These are phyloP conservation scores for Coniochaeta sp. DNA, from an alignment of 2,329 filamentous ascomycete species.

Conservation along the genomic window DNA sequence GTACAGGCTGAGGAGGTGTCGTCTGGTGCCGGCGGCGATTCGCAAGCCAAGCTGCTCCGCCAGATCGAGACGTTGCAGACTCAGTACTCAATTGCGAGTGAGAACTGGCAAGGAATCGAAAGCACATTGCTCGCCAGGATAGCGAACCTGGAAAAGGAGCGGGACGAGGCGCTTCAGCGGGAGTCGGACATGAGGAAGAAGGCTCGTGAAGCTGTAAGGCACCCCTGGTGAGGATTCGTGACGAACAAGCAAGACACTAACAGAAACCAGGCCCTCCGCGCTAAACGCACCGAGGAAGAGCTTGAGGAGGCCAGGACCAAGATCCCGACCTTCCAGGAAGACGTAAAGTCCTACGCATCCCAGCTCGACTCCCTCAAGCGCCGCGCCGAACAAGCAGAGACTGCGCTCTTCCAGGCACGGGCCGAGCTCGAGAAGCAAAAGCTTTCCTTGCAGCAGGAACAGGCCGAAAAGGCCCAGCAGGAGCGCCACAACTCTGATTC, in stretches of 20 bases:
- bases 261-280: conserved; percentile 49
- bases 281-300: conserved; percentile 71
- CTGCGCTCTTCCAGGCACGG: conserved; percentile 50
- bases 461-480: conserved; percentile 26
- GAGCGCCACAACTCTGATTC: conserved; percentile 18
- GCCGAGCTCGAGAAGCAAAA: conserved; percentile 45
- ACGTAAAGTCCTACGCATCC: conserved; percentile 52
- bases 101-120: conserved; percentile 98
- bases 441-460: conserved; percentile 27
- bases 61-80: conserved; percentile 95
- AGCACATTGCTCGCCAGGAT: conserved; percentile 73
- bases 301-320: conserved; percentile 62
- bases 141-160: conserved; percentile 76
- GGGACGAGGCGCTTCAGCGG: conserved; percentile 74
- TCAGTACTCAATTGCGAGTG: conserved; percentile 87
- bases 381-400: conserved; percentile 59
- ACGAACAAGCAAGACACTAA: conserved; percentile 17
- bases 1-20: conserved; percentile 82
- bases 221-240: not conserved
- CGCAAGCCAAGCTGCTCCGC: conserved; percentile 80
- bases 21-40: conserved; percentile 72
- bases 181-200: conserved; percentile 87
- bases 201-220: conserved; percentile 76
- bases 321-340: conserved; percentile 57
- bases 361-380: conserved; percentile 57